Conservation (phyloP, 225 moss, liverwort and hornwort genomes). For the Anthoceros angustus region DNA sequence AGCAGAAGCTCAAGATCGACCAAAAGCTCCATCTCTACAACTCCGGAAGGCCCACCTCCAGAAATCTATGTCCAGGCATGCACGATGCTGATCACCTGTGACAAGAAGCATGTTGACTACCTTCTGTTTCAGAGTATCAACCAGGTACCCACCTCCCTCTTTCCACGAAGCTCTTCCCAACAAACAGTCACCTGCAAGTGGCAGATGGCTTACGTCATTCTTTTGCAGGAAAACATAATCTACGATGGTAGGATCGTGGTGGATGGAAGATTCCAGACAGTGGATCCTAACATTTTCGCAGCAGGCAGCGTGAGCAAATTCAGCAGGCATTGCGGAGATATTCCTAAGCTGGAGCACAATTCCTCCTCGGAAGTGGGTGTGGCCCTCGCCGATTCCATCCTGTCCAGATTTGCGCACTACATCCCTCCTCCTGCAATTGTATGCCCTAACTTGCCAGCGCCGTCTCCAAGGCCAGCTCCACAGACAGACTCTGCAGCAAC, state of each 20-base stretch:
- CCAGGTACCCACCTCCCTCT: conserved; percentile 13
- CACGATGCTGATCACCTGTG: conserved; percentile 34
- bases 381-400: conserved; percentile 23
- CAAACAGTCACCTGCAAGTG: not conserved
- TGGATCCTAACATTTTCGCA: conserved; percentile 34
- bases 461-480: not conserved
- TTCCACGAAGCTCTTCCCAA: not conserved
- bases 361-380: conserved; percentile 30
- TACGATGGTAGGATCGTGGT: conserved; percentile 38
- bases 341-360: conserved; percentile 29
- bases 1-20: not conserved
- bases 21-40: not conserved
- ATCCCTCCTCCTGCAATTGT: conserved; percentile 12
- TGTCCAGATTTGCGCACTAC: conserved; percentile 13
- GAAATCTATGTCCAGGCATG: conserved; percentile 13
- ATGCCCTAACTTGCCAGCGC: conserved; percentile 12
- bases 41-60: conserved; percentile 2
- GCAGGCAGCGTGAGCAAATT: conserved; percentile 35
- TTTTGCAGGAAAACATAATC: conserved; percentile 23
- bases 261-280: conserved; percentile 34
- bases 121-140: conserved; percentile 24
- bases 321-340: conserved; percentile 30
- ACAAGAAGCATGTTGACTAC: conserved; percentile 28
- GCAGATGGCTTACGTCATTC: not conserved
- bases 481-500: conserved; percentile 8